Evolutionary conservation across 805 yeast species (phyloP).

Genomic region (Yarrowia keelungensis): DNA sequence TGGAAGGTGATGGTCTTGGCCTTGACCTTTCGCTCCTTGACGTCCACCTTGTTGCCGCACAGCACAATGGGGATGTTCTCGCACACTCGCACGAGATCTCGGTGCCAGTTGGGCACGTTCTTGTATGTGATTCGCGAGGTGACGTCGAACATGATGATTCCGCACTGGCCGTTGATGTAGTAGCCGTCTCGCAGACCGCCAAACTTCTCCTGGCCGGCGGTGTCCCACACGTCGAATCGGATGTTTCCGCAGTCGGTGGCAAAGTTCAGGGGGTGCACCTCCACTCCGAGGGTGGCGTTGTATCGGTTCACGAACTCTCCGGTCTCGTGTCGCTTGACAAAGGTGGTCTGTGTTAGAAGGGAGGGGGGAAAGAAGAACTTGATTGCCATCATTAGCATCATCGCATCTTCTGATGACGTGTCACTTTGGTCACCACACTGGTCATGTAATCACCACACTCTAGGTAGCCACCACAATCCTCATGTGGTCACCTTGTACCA

Average conservation of each 20-base stretch:
- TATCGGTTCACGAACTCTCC: slow-evolving; percentile 98
- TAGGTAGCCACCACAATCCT: no score
- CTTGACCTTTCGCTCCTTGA: slow-evolving; percentile 99
- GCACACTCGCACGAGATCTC: slow-evolving; percentile 99
- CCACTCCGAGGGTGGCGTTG: slow-evolving; percentile 99
- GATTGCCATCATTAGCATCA: no score
- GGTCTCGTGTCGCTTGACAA: slow-evolving; percentile 98
- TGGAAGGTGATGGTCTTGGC: slow-evolving; percentile 99
- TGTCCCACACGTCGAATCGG: slow-evolving; percentile 99
- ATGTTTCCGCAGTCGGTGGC: slow-evolving; percentile 98
- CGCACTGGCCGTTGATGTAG: slow-evolving; percentile 99
- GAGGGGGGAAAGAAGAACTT: no score
- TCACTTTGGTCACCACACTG: neutral
- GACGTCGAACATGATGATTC: slow-evolving; percentile 99
- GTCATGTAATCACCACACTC: neutral
- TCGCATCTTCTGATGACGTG: no score
- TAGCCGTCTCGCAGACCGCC: slow-evolving; percentile 99
- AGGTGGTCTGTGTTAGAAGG: slow-evolving; percentile 71
- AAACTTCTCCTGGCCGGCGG: slow-evolving; percentile 99
- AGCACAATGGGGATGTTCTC: slow-evolving; percentile 99
- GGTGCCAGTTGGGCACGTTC: slow-evolving; percentile 99
- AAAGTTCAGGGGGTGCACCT: slow-evolving; percentile 98
- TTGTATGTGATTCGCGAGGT: slow-evolving; percentile 99
- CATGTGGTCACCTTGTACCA: neutral
- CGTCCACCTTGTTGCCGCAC: slow-evolving; percentile 99